Evolutionary conservation across 2,329 filamentous ascomycete genomes (phyloP).

Genomic region (Cercospora brassicicola): DNA sequence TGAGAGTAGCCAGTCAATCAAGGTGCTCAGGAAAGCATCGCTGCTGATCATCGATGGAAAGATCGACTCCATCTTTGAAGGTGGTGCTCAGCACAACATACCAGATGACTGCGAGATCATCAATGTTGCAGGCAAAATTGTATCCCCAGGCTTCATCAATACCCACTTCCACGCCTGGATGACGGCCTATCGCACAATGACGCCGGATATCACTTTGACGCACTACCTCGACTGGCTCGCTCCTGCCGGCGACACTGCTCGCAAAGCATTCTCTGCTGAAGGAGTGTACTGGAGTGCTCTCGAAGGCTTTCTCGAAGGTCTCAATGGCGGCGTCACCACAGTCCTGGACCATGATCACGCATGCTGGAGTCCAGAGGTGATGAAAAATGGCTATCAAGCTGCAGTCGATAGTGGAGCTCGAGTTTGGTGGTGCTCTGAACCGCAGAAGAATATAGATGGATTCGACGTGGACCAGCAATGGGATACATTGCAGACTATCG

Average conservation of each 20-base stretch:
- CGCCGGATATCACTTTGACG: conserved; percentile 52
- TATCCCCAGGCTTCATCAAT: conserved; percentile 58
- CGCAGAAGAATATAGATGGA: neutral
- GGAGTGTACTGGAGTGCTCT: conserved; percentile 53
- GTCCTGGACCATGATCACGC: conserved; percentile 43
- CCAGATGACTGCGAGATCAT: conserved; percentile 42
- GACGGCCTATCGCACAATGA: conserved; percentile 56
- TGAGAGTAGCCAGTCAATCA: conserved; percentile 36
- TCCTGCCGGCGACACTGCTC: conserved; percentile 33
- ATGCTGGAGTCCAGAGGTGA: conserved; percentile 19
- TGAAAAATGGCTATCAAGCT: conserved; percentile 38
- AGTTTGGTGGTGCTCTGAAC: conserved; percentile 21
- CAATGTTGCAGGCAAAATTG: conserved; percentile 54
- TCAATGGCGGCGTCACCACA: conserved; percentile 49
- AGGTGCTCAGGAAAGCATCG: conserved; percentile 45
- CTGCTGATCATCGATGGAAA: conserved; percentile 45
- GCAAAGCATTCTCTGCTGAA: conserved; percentile 40
- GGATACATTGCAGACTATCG: conserved; percentile 7
- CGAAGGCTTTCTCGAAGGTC: conserved; percentile 43
- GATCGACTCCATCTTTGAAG: conserved; percentile 40
- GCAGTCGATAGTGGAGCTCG: conserved; percentile 44
- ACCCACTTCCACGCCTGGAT: conserved; percentile 59
- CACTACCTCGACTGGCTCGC: conserved; percentile 52
- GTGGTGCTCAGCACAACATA: conserved; percentile 24
- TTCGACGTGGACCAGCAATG: conserved; percentile 14